Conservation (phyloP, 2,329 filamentous ascomycete species). For the Paraphoma sp. region DNA sequence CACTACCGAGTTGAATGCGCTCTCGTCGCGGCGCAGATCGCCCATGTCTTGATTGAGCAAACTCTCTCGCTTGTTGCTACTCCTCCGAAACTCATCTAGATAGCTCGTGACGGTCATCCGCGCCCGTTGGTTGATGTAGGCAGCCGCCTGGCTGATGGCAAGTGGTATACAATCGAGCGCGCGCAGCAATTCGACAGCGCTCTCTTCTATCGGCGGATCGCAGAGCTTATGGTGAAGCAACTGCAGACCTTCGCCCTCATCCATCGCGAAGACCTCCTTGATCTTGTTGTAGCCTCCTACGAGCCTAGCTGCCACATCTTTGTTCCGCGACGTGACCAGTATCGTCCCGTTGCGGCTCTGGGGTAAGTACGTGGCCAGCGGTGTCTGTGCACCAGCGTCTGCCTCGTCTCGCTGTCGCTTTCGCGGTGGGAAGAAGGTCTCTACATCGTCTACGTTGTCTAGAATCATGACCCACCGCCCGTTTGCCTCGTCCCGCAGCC, state of each 20-base stretch:
- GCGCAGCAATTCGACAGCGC: slow-evolving; percentile 2
- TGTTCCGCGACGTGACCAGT: slow-evolving; percentile 18
- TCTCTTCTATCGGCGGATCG: not conserved
- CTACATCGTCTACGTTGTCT: slow-evolving; percentile 21
- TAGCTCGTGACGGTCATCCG: slow-evolving; percentile 39
- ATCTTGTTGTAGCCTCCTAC: slow-evolving; percentile 12
- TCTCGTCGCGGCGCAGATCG: slow-evolving; percentile 43
- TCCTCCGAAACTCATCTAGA: slow-evolving; percentile 46
- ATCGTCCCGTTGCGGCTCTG: slow-evolving; percentile 19
- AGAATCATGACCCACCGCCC: slow-evolving; percentile 21
- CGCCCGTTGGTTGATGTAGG: slow-evolving; percentile 35
- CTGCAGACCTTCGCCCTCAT: slow-evolving; percentile 9
- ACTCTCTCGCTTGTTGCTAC: slow-evolving; percentile 32
- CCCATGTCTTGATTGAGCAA: slow-evolving; percentile 29
- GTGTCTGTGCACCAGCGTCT: not conserved
- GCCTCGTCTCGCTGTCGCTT: not conserved
- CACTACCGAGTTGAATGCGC: slow-evolving; percentile 46
- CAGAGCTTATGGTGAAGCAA: slow-evolving; percentile 20
- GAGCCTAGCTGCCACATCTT: slow-evolving; percentile 12
- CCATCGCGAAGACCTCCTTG: slow-evolving; percentile 14
- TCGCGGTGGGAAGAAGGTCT: slow-evolving; percentile 3
- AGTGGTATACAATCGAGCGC: slow-evolving; percentile 20
- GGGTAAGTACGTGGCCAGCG: slow-evolving; percentile 15
- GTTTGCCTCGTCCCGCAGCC: slow-evolving; percentile 17
- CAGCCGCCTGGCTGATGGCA: slow-evolving; percentile 35